Base-by-base conservation (phyloP, 768 basidiomycete species). In the Lanmaoa rubissima region DNA sequence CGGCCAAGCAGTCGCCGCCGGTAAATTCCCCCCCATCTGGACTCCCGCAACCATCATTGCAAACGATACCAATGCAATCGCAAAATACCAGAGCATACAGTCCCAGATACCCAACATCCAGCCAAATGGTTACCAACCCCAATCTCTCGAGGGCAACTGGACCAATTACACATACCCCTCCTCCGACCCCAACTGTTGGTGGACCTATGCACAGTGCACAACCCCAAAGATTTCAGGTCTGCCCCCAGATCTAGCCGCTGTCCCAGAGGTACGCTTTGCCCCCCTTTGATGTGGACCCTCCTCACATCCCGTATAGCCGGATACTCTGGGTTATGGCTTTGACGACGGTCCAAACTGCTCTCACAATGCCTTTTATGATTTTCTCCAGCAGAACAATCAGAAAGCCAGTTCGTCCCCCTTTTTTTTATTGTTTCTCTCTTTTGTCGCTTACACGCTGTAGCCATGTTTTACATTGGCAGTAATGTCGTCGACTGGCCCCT, bases 271-370 rank as follows among this genome's bases (percentile, higher is more conserved):
- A 1, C 77, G 10, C 32, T 51, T 11, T 11, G 6, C 26, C 32
- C 21, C 26, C 17, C 4, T 13, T 12, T 19, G 12, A 1, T 0
- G 17, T 26, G 8, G 1, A 3, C 16, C 28, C 11, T 34, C 7
- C 56, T 52, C 28, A 64, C 34, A 24, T 0, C 36, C 6, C 9
- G 5, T 4, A 5, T 35, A 62, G 82, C 84, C 85, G 34, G 64
- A 68, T 11, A 82, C 83, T 2, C 69, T 84, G 17, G 85, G 83
- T 1, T 85, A 81, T 45, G 82, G 77, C 4, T 86, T 86, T 55
- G 85, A 86, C 56, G 84, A 86, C 57, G 85, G 85, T 1, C 85
- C 85, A 2, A 84, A 83, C 61, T 86, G 84, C 62, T 78, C 81
- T 4, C 85, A 86, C 57, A 86, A 86, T 53, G 75, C 72, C 3